These are phyloP conservation scores for Dipteronia dyeriana DNA, from an alignment of 345 rosid genomes.

Conservation along the genomic window DNA sequence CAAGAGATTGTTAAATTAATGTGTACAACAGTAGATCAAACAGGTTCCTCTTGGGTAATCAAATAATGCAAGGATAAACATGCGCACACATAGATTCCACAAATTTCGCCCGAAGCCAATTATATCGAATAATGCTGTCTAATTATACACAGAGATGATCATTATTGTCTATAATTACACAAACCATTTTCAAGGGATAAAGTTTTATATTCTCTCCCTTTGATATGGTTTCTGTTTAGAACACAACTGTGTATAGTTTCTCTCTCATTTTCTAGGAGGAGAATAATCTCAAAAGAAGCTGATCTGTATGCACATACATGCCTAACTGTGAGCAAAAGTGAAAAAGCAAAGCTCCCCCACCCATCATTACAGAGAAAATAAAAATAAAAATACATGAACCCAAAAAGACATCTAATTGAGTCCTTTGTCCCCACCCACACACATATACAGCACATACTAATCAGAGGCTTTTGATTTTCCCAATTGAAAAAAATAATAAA, in stretches of 20 bases:
- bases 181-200: conserved; percentile 24
- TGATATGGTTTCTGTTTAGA: neutral
- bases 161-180: conserved; percentile 49
- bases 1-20: conserved; percentile 20
- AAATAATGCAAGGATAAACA: conserved; percentile 33
- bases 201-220: conserved; percentile 20
- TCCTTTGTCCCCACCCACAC: conserved; percentile 57
- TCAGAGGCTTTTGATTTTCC: conserved; percentile 48
- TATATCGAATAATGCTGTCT: conserved; percentile 60
- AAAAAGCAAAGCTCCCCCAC: conserved; percentile 15
- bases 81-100: conserved; percentile 55
- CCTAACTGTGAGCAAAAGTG: conserved; percentile 31
- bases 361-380: conserved; percentile 54
- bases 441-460: conserved; percentile 41
- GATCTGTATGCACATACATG: conserved; percentile 18
- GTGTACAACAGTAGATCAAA: conserved; percentile 8
- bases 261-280: conserved; percentile 23
- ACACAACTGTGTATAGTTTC: neutral
- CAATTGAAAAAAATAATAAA: conserved; percentile 18
- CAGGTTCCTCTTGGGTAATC: neutral
- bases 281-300: conserved; percentile 18
- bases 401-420: conserved; percentile 64
- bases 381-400: conserved; percentile 40
- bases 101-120: conserved; percentile 45
- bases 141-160: conserved; percentile 35